Conservation (phyloP, 768 basidiomycete species). For the Chalciporus pseudorubinellus region DNA sequence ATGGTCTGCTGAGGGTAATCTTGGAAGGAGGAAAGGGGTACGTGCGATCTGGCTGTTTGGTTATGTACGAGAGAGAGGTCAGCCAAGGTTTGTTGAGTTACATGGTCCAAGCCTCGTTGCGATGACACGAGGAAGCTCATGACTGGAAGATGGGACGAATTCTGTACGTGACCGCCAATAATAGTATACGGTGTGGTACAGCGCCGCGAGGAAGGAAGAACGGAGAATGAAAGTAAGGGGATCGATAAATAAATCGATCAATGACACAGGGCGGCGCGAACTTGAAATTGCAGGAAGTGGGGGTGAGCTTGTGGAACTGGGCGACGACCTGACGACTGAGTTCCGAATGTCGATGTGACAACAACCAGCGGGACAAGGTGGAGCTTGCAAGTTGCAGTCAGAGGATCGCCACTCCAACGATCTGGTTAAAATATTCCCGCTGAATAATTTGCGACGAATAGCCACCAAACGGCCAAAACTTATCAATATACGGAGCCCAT, state of each 20-base stretch:
- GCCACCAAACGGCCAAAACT: not conserved
- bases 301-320: not conserved
- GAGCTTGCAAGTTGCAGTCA: constrained; percentile 19
- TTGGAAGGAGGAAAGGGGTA: constrained; percentile 39
- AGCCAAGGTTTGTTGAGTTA: constrained; percentile 25
- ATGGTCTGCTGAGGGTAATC: constrained; percentile 33
- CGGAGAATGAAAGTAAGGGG: constrained; percentile 19
- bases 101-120: constrained; percentile 31
- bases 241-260: constrained; percentile 18
- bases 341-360: not conserved
- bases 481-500: not conserved
- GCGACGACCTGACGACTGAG: not conserved
- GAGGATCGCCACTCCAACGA: constrained; percentile 13
- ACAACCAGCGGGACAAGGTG: constrained; percentile 2
- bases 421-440: constrained; percentile 24
- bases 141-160: constrained; percentile 19
- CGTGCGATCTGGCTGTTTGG: constrained; percentile 33
- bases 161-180: constrained; percentile 20
- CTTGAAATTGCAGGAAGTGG: not conserved
- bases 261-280: not conserved
- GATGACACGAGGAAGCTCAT: constrained; percentile 37
- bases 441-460: constrained; percentile 22
- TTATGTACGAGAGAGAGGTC: constrained; percentile 32
- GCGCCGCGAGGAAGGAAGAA: constrained; percentile 12
- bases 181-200: constrained; percentile 19